A percentile compares a stretch with the other conserved stretches of the same genome.
Conservation (phyloP, 225 moss, liverwort and hornwort genomes). For the Pleurozium schreberi region DNA sequence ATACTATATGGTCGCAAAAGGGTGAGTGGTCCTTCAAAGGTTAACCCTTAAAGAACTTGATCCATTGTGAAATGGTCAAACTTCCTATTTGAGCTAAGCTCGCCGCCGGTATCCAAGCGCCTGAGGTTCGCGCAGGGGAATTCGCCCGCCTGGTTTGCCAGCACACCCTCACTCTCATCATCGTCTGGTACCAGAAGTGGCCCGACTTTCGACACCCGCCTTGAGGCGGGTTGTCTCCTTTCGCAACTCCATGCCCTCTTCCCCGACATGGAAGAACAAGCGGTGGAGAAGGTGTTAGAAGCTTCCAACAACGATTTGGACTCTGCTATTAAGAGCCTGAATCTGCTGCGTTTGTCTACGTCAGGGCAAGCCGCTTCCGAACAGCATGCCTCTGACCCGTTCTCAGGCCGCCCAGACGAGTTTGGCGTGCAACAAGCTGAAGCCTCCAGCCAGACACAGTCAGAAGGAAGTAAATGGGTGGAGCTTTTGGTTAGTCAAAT, state of each 20-base stretch:
- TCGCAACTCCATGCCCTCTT: constrained; percentile 19
- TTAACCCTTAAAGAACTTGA: too few relatives aligned
- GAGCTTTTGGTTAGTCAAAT: constrained; percentile 68
- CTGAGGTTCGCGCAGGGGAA: constrained; percentile 68
- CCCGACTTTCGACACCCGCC: constrained; percentile 51
- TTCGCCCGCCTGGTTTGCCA: constrained; percentile 70
- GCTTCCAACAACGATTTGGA: constrained; percentile 63
- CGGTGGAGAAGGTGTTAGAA: constrained; percentile 60
- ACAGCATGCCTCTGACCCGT: background rate
- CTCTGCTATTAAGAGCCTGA: constrained; percentile 69
- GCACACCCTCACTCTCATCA: constrained; percentile 2
- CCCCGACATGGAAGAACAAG: constrained; percentile 38
- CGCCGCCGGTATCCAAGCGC: constrained; percentile 88
- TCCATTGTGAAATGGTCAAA: too few relatives aligned
- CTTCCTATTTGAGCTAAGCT: too few relatives aligned
- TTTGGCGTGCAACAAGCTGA: constrained; percentile 7
- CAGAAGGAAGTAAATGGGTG: constrained; percentile 67
- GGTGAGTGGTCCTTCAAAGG: too few relatives aligned
- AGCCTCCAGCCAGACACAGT: constrained; percentile 10
- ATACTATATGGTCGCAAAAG: too few relatives aligned
- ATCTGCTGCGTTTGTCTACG: constrained; percentile 48
- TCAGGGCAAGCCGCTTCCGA: constrained; percentile 12
- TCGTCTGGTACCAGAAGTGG: constrained; percentile 50
- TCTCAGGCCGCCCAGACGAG: background rate
- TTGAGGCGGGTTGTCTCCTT: constrained; percentile 56